Conservation (phyloP, 164 flowering plant genomes). For the Amborella trichopoda region DNA sequence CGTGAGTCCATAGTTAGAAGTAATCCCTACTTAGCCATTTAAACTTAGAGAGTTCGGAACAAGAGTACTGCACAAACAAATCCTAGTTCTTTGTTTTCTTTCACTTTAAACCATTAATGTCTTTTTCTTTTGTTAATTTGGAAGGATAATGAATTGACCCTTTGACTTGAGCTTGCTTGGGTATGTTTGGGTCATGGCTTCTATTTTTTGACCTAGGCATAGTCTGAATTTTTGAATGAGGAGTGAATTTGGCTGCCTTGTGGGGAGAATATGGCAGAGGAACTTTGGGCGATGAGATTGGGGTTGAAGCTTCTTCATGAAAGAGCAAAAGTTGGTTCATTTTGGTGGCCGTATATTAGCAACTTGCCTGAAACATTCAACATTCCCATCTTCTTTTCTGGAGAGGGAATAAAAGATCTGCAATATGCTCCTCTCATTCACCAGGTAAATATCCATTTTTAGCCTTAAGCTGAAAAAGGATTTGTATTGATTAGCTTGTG, state of each 20-base stretch:
- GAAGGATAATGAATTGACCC: too few species aligned
- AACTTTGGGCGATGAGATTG: constrained; percentile 92
- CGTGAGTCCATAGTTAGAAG: too few species aligned
- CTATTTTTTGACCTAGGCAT: constrained; percentile 29
- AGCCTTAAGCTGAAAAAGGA: neutral
- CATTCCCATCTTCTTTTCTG: constrained; percentile 83
- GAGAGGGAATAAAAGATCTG: constrained; percentile 83
- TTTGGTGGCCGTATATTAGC: constrained; percentile 99
- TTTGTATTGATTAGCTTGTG: too few species aligned
- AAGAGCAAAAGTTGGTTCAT: constrained; percentile 71
- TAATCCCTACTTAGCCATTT: too few species aligned
- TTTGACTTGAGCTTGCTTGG: constrained; percentile 5
- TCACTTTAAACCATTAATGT: too few species aligned
- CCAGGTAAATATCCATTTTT: constrained; percentile 40
- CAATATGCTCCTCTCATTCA: constrained; percentile 90
- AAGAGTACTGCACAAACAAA: too few species aligned
- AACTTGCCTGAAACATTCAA: constrained; percentile 85
- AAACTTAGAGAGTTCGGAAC: too few species aligned
- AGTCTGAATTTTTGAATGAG: constrained; percentile 41
- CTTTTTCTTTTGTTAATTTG: too few species aligned
- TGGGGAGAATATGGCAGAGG: constrained; percentile 90
- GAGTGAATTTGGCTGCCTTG: constrained; percentile 51
- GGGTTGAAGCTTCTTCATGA: constrained; percentile 88
- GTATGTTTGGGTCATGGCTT: constrained; percentile 27
- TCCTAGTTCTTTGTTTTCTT: too few species aligned